Percentiles rank a stretch among this genome's conserved stretches.
Evolutionary conservation across 805 yeast genomes (phyloP).

Genomic region (Candida maris): DNA sequence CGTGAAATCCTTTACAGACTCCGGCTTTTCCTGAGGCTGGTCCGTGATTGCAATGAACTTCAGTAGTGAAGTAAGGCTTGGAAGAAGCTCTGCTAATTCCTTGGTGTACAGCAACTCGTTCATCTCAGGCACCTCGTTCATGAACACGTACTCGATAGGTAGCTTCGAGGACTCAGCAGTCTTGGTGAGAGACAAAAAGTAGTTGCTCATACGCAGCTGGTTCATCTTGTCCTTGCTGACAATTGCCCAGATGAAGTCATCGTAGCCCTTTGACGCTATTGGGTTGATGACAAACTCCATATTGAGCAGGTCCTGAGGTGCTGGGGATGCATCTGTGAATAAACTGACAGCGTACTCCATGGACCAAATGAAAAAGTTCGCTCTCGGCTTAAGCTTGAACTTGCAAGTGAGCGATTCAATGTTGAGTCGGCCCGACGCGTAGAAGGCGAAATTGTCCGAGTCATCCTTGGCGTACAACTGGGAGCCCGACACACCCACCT

Average conservation of each 20-base stretch:
- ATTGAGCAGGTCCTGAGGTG: slow-evolving; percentile 57
- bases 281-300: slow-evolving; percentile 55
- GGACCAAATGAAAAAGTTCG: slow-evolving; percentile 65
- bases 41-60: slow-evolving; percentile 80
- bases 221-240: slow-evolving; percentile 85
- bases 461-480: slow-evolving; percentile 57
- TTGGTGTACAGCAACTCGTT: slow-evolving; percentile 59
- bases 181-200: slow-evolving; percentile 79
- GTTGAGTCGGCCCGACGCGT: slow-evolving; percentile 86
- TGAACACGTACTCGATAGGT: slow-evolving; percentile 74
- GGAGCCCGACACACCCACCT: slow-evolving; percentile 58
- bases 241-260: slow-evolving; percentile 75
- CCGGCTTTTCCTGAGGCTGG: slow-evolving; percentile 72
- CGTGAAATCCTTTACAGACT: slow-evolving; percentile 48
- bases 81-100: slow-evolving; percentile 45
- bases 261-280: slow-evolving; percentile 42
- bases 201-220: slow-evolving; percentile 67
- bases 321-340: slow-evolving; percentile 51
- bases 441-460: slow-evolving; percentile 57
- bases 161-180: slow-evolving; percentile 68
- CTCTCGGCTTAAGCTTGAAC: slow-evolving; percentile 71
- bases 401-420: slow-evolving; percentile 59
- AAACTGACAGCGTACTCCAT: slow-evolving; percentile 60
- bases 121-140: slow-evolving; percentile 85
- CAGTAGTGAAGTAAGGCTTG: slow-evolving; percentile 38